Conservation (phyloP, 441 rosid species). For the Pelargonium myrrhifolium region DNA sequence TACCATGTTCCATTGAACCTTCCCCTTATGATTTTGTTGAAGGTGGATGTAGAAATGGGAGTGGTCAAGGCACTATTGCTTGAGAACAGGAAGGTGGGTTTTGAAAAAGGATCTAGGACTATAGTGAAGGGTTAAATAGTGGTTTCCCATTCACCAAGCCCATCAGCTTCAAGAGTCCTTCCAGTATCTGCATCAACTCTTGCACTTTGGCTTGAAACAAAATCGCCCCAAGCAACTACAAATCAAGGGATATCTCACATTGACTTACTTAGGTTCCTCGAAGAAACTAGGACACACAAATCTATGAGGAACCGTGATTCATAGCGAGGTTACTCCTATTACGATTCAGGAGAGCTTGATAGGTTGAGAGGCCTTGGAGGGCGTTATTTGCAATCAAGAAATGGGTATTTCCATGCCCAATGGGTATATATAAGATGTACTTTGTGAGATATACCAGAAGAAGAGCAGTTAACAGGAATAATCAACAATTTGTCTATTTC, state of each 20-base stretch:
- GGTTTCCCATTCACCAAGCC: conserved; percentile 20
- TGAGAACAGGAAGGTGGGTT: conserved; percentile 34
- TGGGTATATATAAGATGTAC: conserved; percentile 32
- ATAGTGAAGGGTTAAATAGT: conserved; percentile 50
- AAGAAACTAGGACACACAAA: conserved; percentile 82
- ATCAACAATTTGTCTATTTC: too few species aligned
- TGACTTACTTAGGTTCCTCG: conserved; percentile 42
- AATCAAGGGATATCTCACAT: conserved; percentile 43
- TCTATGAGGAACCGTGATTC: conserved; percentile 44
- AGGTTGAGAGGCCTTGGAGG: conserved; percentile 63
- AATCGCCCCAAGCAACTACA: conserved; percentile 32
- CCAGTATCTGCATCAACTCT: conserved; percentile 35
- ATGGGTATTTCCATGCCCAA: conserved; percentile 23
- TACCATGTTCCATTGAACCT: conserved; percentile 37
- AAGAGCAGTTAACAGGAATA: conserved; percentile 65
- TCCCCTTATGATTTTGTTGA: conserved; percentile 16
- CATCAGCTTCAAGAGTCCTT: conserved; percentile 50
- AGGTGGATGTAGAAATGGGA: conserved; percentile 20
- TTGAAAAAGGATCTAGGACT: conserved; percentile 48
- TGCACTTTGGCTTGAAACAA: conserved; percentile 21
- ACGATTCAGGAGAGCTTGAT: conserved; percentile 52
- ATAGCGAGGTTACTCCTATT: conserved; percentile 22
- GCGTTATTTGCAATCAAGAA: conserved; percentile 44
- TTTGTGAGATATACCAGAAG: conserved; percentile 55
- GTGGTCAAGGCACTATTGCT: conserved; percentile 30